phyloP scores from a whole-genome alignment of 768 basidiomycete species.

The Agrocybe praecox region DNA sequence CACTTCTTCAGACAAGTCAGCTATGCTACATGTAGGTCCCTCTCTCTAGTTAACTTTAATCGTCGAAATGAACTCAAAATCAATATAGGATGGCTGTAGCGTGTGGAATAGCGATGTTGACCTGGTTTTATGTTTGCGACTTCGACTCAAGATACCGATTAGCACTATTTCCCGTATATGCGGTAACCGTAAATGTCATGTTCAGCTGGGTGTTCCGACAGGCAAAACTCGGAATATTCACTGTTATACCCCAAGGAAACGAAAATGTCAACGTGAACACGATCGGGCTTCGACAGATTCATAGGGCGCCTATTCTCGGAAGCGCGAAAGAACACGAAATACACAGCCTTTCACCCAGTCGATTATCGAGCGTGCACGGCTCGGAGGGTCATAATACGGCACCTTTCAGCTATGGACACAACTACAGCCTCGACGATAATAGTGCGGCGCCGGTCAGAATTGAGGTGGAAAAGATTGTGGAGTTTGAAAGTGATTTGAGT shows the following conservation, averaged over 20 bases:
- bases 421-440: background rate
- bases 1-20: slow-evolving; percentile 5
- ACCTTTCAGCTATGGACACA: background rate
- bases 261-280: background rate
- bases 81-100: background rate
- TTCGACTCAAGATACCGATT: slow-evolving; percentile 1
- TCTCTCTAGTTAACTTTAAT: background rate
- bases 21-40: slow-evolving; percentile 7
- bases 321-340: background rate
- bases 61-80: background rate
- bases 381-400: background rate
- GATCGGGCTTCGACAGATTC: background rate
- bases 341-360: background rate
- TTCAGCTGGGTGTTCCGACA: slow-evolving; percentile 6
- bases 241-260: background rate
- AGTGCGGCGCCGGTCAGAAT: background rate
- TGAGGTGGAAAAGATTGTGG: background rate
- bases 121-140: slow-evolving; percentile 3
- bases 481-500: background rate
- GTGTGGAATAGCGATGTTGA: background rate
- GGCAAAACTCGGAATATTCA: background rate
- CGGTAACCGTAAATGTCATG: slow-evolving; percentile 1
- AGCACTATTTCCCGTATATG: slow-evolving; percentile 1
- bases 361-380: background rate
- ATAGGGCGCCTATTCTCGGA: background rate